Evolutionary conservation across 768 basidiomycete genomes (phyloP).

Genomic region (Lentinula detonsa): DNA sequence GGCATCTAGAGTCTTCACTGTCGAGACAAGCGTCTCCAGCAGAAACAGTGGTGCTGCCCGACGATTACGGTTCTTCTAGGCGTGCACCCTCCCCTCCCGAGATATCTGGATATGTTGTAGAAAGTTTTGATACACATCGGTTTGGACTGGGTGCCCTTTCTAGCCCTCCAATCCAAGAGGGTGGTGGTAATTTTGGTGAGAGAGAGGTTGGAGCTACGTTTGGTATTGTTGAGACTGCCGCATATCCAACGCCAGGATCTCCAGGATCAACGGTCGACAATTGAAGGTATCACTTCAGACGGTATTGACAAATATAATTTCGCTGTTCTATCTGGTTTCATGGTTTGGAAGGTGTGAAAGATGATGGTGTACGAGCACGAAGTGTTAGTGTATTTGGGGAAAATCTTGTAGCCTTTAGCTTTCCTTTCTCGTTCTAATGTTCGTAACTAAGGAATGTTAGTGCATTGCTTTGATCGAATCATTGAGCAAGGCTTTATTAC

Average conservation of each 20-base stretch:
- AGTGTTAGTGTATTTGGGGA: too few species aligned
- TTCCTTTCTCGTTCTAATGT: too few species aligned
- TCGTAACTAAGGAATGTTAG: too few species aligned
- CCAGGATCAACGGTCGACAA: slow-evolving; percentile 26
- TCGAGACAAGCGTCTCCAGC: slow-evolving; percentile 39
- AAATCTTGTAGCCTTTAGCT: too few species aligned
- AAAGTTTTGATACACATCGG: not conserved
- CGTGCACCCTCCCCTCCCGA: slow-evolving; percentile 8
- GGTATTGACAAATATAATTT: too few species aligned
- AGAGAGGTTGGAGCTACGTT: not conserved
- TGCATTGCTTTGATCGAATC: too few species aligned
- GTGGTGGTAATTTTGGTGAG: not conserved
- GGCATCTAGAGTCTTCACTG: slow-evolving; percentile 57
- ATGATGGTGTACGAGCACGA: too few species aligned
- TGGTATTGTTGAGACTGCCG: slow-evolving; percentile 21
- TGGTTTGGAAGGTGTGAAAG: too few species aligned
- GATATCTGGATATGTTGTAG: not conserved
- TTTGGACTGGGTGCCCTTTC: not conserved
- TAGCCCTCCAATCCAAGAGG: slow-evolving; percentile 1
- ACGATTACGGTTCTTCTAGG: not conserved
- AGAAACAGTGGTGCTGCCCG: not conserved
- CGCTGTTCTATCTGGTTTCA: too few species aligned
- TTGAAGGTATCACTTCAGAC: not conserved
- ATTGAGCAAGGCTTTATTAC: too few species aligned
- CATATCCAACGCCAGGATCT: slow-evolving; percentile 47